Base-by-base conservation (phyloP, 306 rosid genomes). In the Alnus rubra region DNA sequence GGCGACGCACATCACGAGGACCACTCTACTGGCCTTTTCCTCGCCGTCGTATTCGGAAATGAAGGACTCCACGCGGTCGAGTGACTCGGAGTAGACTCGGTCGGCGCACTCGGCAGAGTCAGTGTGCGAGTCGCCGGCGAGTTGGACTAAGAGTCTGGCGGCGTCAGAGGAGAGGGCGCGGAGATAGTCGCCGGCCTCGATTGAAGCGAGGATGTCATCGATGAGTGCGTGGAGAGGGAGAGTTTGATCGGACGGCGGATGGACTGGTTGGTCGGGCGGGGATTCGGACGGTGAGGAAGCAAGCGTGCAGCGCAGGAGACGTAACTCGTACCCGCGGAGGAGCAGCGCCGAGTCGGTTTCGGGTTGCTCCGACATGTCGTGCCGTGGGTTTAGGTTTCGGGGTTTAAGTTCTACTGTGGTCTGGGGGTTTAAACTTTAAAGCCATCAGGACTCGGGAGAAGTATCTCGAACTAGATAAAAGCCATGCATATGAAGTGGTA, bases 261-360 rank as follows among this genome's bases (percentile, higher is more conserved):
- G 14, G 35, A 37, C 71, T 12, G 84, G 47, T n/a, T 56, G 79
- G 35, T 42, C 0, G 4, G 76, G 42, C 1, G 64, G 48, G 28
- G 52, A 5, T 73, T 52, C 59, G 45, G 82, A 63, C 15, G 86
- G 79, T 3, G 84, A 76, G 55, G 86, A 69, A 56, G 71, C 56
- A 69, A 92, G 78, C 63, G 93, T 89, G 80, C 94, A 89, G 35
- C 91, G 93, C 64, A 94, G 83, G 86, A 94, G 93, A 64, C 96
- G 91, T 56, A 94, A 92, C 89, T 94, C 98, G 82, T 80, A 83
- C 52, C 77, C 48, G 53, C 93, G 96, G 75, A 83, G 75, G 45
- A 82, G 11, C 31, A 71, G 50, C 56, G 45, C 80, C 16, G 52
- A 65, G 2, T 64, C 56, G 71, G 55, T 7, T 19, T 88, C 80